Evolutionary conservation across 129 eudicot species (phyloP).

Genomic region (Flaveria sonorensis): DNA sequence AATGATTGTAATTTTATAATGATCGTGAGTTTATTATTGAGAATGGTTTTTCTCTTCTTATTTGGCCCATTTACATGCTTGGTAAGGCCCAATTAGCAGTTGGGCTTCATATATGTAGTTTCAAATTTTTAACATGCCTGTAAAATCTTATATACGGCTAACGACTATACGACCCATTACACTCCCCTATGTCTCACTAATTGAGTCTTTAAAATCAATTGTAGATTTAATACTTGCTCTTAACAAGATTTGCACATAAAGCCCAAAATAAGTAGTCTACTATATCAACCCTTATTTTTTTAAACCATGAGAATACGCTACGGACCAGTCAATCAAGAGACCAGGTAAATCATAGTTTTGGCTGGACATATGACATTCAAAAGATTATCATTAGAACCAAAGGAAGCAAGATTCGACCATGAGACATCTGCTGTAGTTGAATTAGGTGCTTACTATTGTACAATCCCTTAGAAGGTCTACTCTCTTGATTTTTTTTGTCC

Average conservation of each 20-base stretch:
- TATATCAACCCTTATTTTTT: too few relatives aligned
- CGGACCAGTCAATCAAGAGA: too few relatives aligned
- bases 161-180: neutral
- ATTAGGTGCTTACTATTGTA: too few relatives aligned
- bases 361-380: too few relatives aligned
- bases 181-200: neutral
- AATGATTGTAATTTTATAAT: too few relatives aligned
- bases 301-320: too few relatives aligned
- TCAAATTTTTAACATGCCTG: neutral
- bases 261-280: too few relatives aligned
- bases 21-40: too few relatives aligned
- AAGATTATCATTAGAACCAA: too few relatives aligned
- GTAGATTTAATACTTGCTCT: neutral
- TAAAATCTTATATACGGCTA: neutral
- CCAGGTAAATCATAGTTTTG: too few relatives aligned
- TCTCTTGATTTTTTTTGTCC: neutral
- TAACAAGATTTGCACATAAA: neutral
- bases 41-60: neutral
- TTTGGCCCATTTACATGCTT: slow-evolving; percentile 4
- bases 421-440: too few relatives aligned
- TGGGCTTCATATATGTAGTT: neutral
- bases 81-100: neutral
- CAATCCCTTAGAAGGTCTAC: neutral
- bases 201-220: neutral
- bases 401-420: too few relatives aligned